These are phyloP conservation scores for Globisporangium middletonii DNA, from an alignment of 352 stramenopile species.

Conservation along the genomic window DNA sequence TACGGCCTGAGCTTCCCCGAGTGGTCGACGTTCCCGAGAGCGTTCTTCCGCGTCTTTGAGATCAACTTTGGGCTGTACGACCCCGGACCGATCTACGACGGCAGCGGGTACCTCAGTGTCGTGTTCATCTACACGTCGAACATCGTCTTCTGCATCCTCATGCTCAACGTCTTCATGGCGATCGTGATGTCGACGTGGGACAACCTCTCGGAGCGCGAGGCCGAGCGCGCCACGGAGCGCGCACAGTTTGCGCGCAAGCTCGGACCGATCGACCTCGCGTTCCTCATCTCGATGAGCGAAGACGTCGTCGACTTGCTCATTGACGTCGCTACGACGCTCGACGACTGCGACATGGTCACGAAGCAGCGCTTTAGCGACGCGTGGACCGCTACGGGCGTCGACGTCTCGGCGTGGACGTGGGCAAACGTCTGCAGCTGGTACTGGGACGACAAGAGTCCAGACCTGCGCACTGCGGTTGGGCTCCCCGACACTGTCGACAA, in stretches of 20 bases:
- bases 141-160: conserved; percentile 70
- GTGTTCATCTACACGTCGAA: conserved; percentile 67
- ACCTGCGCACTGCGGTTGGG: not conserved
- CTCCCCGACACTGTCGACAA: conserved; percentile 10
- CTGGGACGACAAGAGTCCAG: conserved; percentile 27
- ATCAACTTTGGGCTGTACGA: conserved; percentile 74
- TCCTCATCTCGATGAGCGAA: conserved; percentile 39
- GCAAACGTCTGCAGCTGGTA: conserved; percentile 49
- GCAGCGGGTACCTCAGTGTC: conserved; percentile 42
- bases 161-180: conserved; percentile 78
- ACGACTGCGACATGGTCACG: conserved; percentile 28
- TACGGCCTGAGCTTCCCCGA: conserved; percentile 57
- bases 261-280: conserved; percentile 31
- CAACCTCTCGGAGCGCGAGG: conserved; percentile 41
- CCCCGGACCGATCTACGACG: conserved; percentile 59
- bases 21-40: conserved; percentile 51
- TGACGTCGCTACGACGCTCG: conserved; percentile 31
- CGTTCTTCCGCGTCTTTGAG: conserved; percentile 66
- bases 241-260: conserved; percentile 27
- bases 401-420: conserved; percentile 34
- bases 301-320: conserved; percentile 39
- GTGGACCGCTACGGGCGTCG: conserved; percentile 31
- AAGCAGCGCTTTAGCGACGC: conserved; percentile 28
- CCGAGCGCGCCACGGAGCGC: conserved; percentile 30
- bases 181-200: conserved; percentile 78